phyloP scores from a whole-genome alignment of 148 eudicot genomes.

The Oxyria digyna region DNA sequence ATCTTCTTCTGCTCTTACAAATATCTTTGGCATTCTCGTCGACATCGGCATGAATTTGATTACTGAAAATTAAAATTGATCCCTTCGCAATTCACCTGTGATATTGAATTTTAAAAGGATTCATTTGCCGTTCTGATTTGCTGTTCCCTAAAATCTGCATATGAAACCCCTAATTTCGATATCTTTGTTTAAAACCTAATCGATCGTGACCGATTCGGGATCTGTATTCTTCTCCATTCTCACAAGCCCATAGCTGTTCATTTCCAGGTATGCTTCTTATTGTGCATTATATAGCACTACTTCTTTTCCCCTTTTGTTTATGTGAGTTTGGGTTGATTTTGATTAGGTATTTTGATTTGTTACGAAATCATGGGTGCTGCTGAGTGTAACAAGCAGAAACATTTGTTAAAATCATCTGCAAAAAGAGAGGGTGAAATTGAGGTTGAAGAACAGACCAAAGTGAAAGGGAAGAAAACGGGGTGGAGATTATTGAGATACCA shows the following conservation, averaged over 20 bases:
- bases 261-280: slow-evolving; percentile 6
- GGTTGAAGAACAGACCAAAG: slow-evolving; percentile 16
- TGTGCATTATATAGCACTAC: neutral
- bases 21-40: neutral
- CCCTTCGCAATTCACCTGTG: neutral
- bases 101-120: neutral
- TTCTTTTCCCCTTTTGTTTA: neutral
- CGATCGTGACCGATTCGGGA: neutral
- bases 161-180: neutral
- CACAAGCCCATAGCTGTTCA: neutral
- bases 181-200: neutral
- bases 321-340: neutral
- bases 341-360: neutral
- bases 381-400: slow-evolving; percentile 8
- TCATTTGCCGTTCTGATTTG: neutral
- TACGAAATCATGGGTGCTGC: slow-evolving; percentile 3
- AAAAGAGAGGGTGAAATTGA: slow-evolving; percentile 13
- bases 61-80: neutral
- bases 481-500: slow-evolving; percentile 25
- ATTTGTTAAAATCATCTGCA: neutral
- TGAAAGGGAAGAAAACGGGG: slow-evolving; percentile 16
- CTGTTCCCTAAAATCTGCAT: neutral
- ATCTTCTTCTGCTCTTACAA: neutral
- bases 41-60: neutral
- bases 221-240: neutral